Base-by-base conservation (phyloP, 345 rosid species). In the Physaria fendleri region DNA sequence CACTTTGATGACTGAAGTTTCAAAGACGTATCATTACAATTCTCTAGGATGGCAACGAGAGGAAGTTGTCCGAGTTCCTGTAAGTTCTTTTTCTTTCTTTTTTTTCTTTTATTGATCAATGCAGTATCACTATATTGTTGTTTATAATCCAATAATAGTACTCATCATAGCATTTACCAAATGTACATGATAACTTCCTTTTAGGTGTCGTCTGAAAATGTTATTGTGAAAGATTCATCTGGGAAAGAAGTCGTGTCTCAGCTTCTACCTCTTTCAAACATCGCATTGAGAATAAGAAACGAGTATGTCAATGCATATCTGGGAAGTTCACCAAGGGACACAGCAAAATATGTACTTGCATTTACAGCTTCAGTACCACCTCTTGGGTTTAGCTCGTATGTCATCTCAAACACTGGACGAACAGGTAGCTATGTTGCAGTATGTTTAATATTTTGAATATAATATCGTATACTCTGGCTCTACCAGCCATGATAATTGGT, bases 1-100 rank as follows among this genome's bases (percentile, higher is more conserved):
- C 33, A 61, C 2, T 55, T 37, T 30, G 38, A 35, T 42, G 41
- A 34, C 56, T 51, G 24, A 61, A 21, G 60, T 34, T 50, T 45
- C 32, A 37, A 33, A 18, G 14, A 52, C 11, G 2, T 12, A 7
- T 38, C 29, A 5, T 41, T 91, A 91, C 78, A 91, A 91, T 79
- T 78, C 98, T 62, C 71, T 91, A 12, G 96, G 98, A 68, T 85
- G 95, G 98, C 68, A 70, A 55, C 81, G 98, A 69, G 85, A 87
- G 52, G 95, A 90, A 74, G 76, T 88, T 53, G 74, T 90, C 41
- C 78, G 81, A 45, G 73, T 90, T 65, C 97, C 91, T 27, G 97
- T 90, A 69, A 75, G 88, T 75, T 33, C 39, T 63, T 46, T 29
- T n/a, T n/a, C n/a, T n/a, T n/a, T n/a, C n/a, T 18, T 24, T 17